A percentile compares a stretch with the other conserved stretches of the same genome.
Conservation (phyloP, 805 yeast genomes). For the Pichia occidentalis region DNA sequence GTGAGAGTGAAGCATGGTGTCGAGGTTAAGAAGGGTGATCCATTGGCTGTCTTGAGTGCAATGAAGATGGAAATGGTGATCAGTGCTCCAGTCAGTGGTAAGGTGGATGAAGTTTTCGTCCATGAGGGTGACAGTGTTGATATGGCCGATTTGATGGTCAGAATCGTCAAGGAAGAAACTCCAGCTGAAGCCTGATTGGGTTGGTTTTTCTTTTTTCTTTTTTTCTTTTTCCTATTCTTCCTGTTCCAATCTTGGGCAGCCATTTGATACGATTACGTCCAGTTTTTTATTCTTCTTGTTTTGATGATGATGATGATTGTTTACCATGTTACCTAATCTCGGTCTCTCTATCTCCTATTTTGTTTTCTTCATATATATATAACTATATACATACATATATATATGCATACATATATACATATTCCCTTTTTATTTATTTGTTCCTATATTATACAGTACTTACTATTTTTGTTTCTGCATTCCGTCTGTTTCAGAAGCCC, state of each 20-base stretch:
- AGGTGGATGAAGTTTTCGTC: slow-evolving; percentile 66
- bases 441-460: too few relatives aligned
- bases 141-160: slow-evolving; percentile 80
- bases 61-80: slow-evolving; percentile 99
- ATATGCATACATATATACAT: too few relatives aligned
- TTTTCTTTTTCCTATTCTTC: neutral
- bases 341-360: too few relatives aligned
- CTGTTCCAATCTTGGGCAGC: too few relatives aligned
- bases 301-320: too few relatives aligned
- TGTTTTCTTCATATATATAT: too few relatives aligned
- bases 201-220: neutral
- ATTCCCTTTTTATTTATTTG: too few relatives aligned
- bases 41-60: slow-evolving; percentile 88
- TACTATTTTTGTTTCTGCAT: too few relatives aligned
- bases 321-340: too few relatives aligned
- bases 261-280: too few relatives aligned
- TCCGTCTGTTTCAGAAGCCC: too few relatives aligned
- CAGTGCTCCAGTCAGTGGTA: slow-evolving; percentile 84
- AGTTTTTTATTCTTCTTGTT: neutral
- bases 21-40: slow-evolving; percentile 93
- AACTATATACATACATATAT: too few relatives aligned
- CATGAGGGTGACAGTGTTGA: slow-evolving; percentile 94
- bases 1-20: slow-evolving; percentile 83
- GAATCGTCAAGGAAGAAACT: slow-evolving; percentile 35
- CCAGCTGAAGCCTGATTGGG: slow-evolving; percentile 1